Evolutionary conservation across 768 basidiomycete species (phyloP), one percentile per base, ranked within the genome.

Genomic region (Termitomyces eurrhizus): DNA sequence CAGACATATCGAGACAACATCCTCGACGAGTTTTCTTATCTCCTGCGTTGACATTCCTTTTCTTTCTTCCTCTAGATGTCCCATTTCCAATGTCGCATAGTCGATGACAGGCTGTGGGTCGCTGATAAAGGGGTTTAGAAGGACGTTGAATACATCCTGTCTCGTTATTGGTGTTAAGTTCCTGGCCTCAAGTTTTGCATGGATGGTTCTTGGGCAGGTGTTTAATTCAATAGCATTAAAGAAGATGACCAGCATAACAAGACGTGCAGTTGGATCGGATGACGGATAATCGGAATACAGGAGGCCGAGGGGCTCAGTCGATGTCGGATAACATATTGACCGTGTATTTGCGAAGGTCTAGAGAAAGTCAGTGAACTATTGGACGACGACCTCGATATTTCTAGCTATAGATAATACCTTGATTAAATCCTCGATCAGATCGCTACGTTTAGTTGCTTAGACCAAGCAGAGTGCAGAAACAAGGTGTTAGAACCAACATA

Each of bases 271-370:
- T 24, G 80, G 78, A 66, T 89, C 82, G 7, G 76, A 65, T 46
- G 82, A 84, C 24, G 87, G 86, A 68, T 88, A 91, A 67, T 92
- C 90, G 50, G 74, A 70, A 69, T 82, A 87, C 48, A 92, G 78
- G 56, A 83, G 80, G 29, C 84, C 81, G 42, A 92, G 77, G 37
- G 80, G 80, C 65, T 79, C 78, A 56, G 77, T 78, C 21, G 81
- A 83, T 56, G 74, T 69, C 24, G 71, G 52, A 32, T 73, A 77
- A 26, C 82, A 83, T 60, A 92, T 83, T 7, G 87, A 86, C 56
- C 89, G 85, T 1, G 88, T 87, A 50, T 79, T 84, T 64, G 85
- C 71, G 74, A 91, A 92, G 11, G 87, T 81, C 90, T 92, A 52
- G 49, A 32, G 44, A 33, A 35, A 44, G 42, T 55, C 64, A 18